phyloP scores from a whole-genome alignment of 805 yeast genomes.

The Starmerella lactis-condensi region DNA sequence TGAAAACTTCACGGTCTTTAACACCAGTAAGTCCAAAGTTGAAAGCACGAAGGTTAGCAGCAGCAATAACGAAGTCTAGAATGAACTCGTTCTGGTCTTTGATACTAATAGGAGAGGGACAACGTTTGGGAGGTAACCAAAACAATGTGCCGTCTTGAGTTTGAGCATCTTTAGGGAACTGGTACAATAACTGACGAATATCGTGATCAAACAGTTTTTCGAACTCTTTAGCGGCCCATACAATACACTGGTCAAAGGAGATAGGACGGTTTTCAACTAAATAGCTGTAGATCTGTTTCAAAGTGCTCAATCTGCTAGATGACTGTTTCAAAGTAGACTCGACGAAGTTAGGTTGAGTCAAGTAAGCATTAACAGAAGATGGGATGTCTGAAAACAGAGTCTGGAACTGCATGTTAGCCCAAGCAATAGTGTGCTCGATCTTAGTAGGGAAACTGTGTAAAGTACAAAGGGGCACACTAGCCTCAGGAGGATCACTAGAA shows the following conservation, averaged over 20 bases:
- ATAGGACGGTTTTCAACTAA: slow-evolving; percentile 69
- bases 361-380: slow-evolving; percentile 76
- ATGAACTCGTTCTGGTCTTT: slow-evolving; percentile 63
- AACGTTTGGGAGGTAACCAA: slow-evolving; percentile 97
- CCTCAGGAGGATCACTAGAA: slow-evolving; percentile 96
- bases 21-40: slow-evolving; percentile 80
- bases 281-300: slow-evolving; percentile 53
- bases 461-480: slow-evolving; percentile 91
- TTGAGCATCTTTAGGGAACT: slow-evolving; percentile 85
- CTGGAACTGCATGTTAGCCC: slow-evolving; percentile 93
- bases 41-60: slow-evolving; percentile 77
- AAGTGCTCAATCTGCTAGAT: slow-evolving; percentile 73
- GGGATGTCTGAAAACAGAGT: slow-evolving; percentile 83
- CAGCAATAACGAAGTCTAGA: slow-evolving; percentile 66
- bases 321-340: slow-evolving; percentile 81
- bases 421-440: slow-evolving; percentile 96
- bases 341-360: slow-evolving; percentile 81
- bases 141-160: slow-evolving; percentile 83
- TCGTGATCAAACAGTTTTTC: slow-evolving; percentile 73
- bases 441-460: slow-evolving; percentile 93
- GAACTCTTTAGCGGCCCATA: slow-evolving; percentile 85
- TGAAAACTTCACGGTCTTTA: slow-evolving; percentile 28
- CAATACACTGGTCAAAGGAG: slow-evolving; percentile 79
- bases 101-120: slow-evolving; percentile 71
- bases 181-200: slow-evolving; percentile 72